Evolutionary conservation across 176 grass and related monocot genomes (phyloP), one percentile per base, ranked within the genome.

Genomic region (Ensete glaucum): DNA sequence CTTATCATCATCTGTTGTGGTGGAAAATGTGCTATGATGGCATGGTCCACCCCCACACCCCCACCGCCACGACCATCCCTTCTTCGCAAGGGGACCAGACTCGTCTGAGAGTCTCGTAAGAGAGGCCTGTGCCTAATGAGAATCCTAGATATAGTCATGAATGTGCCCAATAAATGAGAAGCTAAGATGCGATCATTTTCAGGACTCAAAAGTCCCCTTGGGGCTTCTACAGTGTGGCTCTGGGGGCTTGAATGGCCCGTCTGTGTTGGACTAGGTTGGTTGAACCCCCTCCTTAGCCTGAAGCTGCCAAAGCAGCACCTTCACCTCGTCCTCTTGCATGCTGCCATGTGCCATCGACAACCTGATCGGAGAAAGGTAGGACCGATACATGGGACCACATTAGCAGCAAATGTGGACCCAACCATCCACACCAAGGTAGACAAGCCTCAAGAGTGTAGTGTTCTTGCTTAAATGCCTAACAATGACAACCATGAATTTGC

Each of bases 391-490:
- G 22, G 66, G 66, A 69, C 66, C 66, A 69, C 66, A 9, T 49
- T 1, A 69, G 66, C 66, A 69, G 9, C 62, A 64, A 64, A 23
- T 64, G 16, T 64, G 62, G 21, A 21, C 62, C 14, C 20, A 23
- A n/a, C 16, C 1, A 19, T 7, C 22, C 62, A 11, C 34, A 17
- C 15, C 43, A 69, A 43, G 34, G 67, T 34, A 50, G 67, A 50
- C 67, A 19, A 43, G 34, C 34, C 34, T 43, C 9, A 50, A 23
- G 16, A 1, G n/a, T 43, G 8, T 14, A 68, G 17, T 69, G 66
- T 8, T 69, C 27, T 69, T 69, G 29, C 66, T 69, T 69, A 50
- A 69, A 69, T 69, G 67, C 67, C 67, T 69, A 69, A 69, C 67
- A 49, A 20, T 50, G 67, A 69, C 67, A 69, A 69, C 34, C 34